Conservation (phyloP, 2,329 filamentous ascomycete species). For the Plectosphaerella sp. region DNA sequence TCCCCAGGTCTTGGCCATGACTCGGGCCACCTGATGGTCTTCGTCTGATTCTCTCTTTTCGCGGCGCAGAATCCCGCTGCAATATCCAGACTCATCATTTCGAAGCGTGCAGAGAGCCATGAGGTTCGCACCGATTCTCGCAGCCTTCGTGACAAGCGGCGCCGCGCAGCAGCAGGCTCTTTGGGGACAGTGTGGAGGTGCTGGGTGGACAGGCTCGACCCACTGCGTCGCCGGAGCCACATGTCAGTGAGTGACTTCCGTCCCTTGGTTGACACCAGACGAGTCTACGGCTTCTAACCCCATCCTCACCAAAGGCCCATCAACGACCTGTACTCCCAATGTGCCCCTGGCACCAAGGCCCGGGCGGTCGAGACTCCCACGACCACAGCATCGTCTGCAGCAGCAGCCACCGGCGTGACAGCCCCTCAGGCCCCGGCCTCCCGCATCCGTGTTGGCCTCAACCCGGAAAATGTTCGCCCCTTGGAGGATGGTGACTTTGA, state of each 20-base stretch:
- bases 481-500: conserved; percentile 9
- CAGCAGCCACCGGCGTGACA: background rate
- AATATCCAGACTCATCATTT: too few relatives aligned
- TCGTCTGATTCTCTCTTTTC: too few relatives aligned
- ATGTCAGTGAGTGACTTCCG: background rate
- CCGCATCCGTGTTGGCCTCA: conserved; percentile 9
- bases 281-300: background rate
- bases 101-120: too few relatives aligned
- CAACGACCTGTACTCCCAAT: background rate
- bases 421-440: conserved; percentile 4
- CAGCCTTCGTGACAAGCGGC: background rate
- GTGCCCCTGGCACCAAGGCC: background rate
- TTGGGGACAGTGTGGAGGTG: background rate
- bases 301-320: background rate
- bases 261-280: background rate
- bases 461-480: conserved; percentile 10
- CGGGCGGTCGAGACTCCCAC: background rate
- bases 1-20: too few relatives aligned
- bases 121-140: background rate
- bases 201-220: background rate
- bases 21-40: too few relatives aligned
- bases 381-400: background rate
- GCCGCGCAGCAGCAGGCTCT: background rate
- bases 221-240: background rate
- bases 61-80: too few relatives aligned